Conservation (phyloP, 2,329 filamentous ascomycete genomes). For the Epicoccum nigrum region DNA sequence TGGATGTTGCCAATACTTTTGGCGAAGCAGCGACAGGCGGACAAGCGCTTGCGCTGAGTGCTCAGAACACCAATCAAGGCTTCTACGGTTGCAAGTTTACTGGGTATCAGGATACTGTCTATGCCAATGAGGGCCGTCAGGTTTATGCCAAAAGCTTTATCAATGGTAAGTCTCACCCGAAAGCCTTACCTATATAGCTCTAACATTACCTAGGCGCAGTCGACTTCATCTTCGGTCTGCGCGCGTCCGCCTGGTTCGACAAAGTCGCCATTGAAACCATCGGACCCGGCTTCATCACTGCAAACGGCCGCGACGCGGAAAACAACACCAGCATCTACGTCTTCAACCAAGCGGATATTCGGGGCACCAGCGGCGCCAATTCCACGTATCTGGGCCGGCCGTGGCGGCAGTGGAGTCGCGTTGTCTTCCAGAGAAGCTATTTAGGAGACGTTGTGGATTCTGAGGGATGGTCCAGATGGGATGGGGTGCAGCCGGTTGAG, state of each 20-base stretch:
- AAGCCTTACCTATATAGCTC: no score
- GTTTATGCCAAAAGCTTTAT: conserved; percentile 62
- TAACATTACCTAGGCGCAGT: conserved; percentile 45
- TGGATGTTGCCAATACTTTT: conserved; percentile 58
- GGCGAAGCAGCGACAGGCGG: conserved; percentile 20
- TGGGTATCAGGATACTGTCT: conserved; percentile 61
- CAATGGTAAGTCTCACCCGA: conserved; percentile 46
- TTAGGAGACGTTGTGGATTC: conserved; percentile 62
- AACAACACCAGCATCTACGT: conserved; percentile 55
- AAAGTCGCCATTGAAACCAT: conserved; percentile 35
- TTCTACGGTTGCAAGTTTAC: conserved; percentile 61
- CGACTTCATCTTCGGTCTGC: conserved; percentile 62
- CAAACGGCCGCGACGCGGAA: conserved; percentile 26
- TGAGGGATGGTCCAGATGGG: conserved; percentile 58
- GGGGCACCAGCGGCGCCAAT: conserved; percentile 42
- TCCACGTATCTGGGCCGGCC: conserved; percentile 57
- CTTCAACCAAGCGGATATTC: conserved; percentile 57
- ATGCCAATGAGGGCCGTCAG: conserved; percentile 54
- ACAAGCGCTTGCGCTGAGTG: conserved; percentile 58
- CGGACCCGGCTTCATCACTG: conserved; percentile 27
- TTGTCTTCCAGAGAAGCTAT: conserved; percentile 56
- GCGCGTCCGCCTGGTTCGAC: conserved; percentile 56
- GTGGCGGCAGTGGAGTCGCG: conserved; percentile 56
- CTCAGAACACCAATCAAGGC: conserved; percentile 56
- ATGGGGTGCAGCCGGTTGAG: conserved; percentile 21